phyloP scores from a whole-genome alignment of 2,329 filamentous ascomycete genomes.

The Mycocentrospora acerina region DNA sequence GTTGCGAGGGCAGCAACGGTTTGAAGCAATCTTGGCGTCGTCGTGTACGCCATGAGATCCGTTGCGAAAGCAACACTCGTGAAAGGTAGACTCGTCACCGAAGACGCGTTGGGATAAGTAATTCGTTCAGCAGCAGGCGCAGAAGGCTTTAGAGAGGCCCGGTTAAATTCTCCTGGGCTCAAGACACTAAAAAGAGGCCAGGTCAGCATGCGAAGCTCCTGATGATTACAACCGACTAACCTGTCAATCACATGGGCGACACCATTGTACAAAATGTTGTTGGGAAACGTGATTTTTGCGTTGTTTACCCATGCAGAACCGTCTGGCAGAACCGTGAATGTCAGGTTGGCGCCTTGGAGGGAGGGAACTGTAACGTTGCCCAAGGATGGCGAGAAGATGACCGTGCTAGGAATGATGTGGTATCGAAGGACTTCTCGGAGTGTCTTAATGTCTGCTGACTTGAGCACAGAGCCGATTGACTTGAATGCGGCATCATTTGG shows the following conservation, averaged over 20 bases:
- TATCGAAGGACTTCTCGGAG: constrained; percentile 26
- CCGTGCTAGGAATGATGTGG: constrained; percentile 29
- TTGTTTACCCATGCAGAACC: constrained; percentile 29
- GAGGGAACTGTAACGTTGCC: constrained; percentile 27
- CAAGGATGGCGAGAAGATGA: constrained; percentile 27
- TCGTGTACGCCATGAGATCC: constrained; percentile 25
- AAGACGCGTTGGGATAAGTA: constrained; percentile 23
- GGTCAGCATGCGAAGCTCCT: not conserved
- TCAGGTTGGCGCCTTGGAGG: constrained; percentile 21
- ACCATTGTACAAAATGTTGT: constrained; percentile 29
- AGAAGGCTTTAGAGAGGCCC: constrained; percentile 17
- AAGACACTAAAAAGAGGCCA: constrained; percentile 12
- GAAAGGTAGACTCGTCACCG: constrained; percentile 18
- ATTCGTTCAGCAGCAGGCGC: constrained; percentile 19
- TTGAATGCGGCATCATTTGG: constrained; percentile 75
- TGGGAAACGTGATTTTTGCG: constrained; percentile 23
- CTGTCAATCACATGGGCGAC: constrained; percentile 28
- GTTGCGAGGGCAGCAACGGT: constrained; percentile 25
- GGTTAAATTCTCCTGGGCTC: constrained; percentile 18
- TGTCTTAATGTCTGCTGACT: constrained; percentile 17
- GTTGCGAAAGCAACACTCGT: constrained; percentile 22
- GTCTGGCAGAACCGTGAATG: constrained; percentile 26
- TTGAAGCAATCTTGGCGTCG: constrained; percentile 25
- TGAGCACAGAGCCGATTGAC: constrained; percentile 45
- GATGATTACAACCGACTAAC: constrained; percentile 6